Evolutionary conservation across 78 protist genomes (phyloP), one percentile per base, ranked within the genome.

Genomic region (Chrysochromulina parva): DNA sequence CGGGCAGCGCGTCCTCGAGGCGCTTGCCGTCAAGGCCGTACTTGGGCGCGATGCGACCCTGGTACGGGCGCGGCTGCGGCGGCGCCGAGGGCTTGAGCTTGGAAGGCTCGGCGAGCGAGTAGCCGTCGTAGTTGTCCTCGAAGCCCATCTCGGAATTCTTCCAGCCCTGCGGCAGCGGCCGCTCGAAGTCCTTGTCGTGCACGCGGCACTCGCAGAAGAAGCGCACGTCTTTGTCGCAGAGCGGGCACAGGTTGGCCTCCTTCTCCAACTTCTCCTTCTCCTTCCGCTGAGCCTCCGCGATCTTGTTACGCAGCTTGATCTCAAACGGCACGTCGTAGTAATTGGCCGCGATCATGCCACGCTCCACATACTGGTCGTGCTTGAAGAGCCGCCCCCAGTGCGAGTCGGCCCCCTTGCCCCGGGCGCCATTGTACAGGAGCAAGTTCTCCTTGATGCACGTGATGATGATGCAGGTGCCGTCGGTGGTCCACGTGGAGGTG

Each of bases 161-260:
- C 82, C 82, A 74, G 13, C 82, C 82, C 16, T 74, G 57, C 1
- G 82, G 82, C 28, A 74, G 82, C 50, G 82, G 82, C 14, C 57
- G 3, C 82, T 74, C 82, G 82, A 48, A 74, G 82, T 74, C 82
- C 53, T 48, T 28, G 55, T 74, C 82, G 22, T n/a, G 20, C 19
- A n/a, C 9, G 50, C 82, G 82, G 82, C 82, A 74, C 26, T 74
- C 82, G 82, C 82, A 74, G 55, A 74, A 74, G 82, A 74, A 74
- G 50, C 82, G 82, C 58, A 74, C 82, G 55, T 74, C 82, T 19
- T 74, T 74, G 82, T 55, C 82, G 55, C 82, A 74, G 82, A 74
- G 53, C 53, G 82, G 28, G 55, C 82, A 74, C 55, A 3, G 20
- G 82, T 74, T 74, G 57, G 53, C 57, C 22, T 48, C 55, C 24